Conservation (phyloP, 306 rosid species). For the Biancaea sappan region DNA sequence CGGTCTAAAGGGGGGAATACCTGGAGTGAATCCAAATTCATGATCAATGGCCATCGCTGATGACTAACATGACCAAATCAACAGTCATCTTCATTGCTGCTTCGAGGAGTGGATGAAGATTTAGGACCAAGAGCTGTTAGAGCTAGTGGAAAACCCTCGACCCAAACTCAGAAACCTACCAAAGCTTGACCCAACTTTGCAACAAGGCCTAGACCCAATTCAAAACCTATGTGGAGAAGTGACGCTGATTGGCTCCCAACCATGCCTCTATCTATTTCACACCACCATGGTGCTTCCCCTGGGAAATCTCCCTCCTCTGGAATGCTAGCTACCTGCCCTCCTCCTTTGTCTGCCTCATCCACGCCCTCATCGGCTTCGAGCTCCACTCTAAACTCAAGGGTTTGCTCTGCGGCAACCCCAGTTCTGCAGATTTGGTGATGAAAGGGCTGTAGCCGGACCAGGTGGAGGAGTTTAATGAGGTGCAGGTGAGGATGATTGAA, state of each 20-base stretch:
- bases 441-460: too few relatives aligned
- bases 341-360: conserved; percentile 35
- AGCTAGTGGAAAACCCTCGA: conserved; percentile 23
- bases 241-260: conserved; percentile 3
- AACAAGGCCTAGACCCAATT: conserved; percentile 27
- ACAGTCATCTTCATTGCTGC: conserved; percentile 29
- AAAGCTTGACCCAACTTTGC: neutral
- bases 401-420: conserved; percentile 1
- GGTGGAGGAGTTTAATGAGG: too few relatives aligned
- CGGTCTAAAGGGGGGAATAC: too few relatives aligned
- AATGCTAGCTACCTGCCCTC: conserved; percentile 48
- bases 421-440: too few relatives aligned
- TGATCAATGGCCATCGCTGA: too few relatives aligned
- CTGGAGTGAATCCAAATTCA: too few relatives aligned
- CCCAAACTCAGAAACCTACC: neutral
- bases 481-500: too few relatives aligned
- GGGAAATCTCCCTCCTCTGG: conserved; percentile 50
- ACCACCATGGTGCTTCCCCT: conserved; percentile 15
- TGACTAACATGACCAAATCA: neutral
- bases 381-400: conserved; percentile 23
- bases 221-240: conserved; percentile 24
- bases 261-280: conserved; percentile 28
- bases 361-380: conserved; percentile 27
- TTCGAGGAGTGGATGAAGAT: conserved; percentile 48
- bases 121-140: conserved; percentile 34